Percentiles rank a stretch among this genome's conserved stretches.
phyloP scores from a whole-genome alignment of 2,329 filamentous ascomycete species.

The Lachnellula cervina region DNA sequence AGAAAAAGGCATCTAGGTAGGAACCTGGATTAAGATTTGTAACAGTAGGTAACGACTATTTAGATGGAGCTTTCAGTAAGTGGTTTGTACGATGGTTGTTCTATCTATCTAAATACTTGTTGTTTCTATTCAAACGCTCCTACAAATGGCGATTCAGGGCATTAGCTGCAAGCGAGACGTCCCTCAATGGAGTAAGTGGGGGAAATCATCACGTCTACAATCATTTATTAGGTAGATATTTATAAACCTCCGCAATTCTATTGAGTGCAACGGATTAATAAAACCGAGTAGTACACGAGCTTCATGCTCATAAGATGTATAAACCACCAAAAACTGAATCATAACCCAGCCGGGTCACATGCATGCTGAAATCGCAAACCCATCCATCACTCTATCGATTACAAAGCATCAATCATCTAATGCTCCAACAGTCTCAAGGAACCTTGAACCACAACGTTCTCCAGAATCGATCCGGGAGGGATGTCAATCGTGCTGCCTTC shows the following conservation, averaged over 20 bases:
- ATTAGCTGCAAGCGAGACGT: background rate
- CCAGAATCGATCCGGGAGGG: slow-evolving; percentile 90
- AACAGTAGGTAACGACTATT: no score
- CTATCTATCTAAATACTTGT: background rate
- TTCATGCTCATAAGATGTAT: background rate
- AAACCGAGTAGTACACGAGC: slow-evolving; percentile 5
- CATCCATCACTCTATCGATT: background rate
- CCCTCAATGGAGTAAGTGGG: no score
- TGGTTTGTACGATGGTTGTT: background rate
- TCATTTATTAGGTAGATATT: no score
- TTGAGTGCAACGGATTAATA: slow-evolving; percentile 8
- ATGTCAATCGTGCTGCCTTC: slow-evolving; percentile 98
- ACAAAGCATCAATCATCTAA: slow-evolving; percentile 35
- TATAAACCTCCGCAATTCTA: background rate
- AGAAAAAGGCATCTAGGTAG: background rate
- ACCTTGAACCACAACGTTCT: slow-evolving; percentile 98
- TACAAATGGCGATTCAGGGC: background rate
- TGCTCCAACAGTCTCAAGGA: slow-evolving; percentile 74
- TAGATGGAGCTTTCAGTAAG: no score
- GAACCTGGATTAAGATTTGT: no score
- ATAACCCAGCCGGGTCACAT: background rate
- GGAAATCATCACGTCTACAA: background rate
- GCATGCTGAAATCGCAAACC: slow-evolving; percentile 5
- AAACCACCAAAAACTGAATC: slow-evolving; percentile 2
- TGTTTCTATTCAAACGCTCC: background rate